Conservation (phyloP, 2,329 filamentous ascomycete species). For the Aureobasidium vineae region DNA sequence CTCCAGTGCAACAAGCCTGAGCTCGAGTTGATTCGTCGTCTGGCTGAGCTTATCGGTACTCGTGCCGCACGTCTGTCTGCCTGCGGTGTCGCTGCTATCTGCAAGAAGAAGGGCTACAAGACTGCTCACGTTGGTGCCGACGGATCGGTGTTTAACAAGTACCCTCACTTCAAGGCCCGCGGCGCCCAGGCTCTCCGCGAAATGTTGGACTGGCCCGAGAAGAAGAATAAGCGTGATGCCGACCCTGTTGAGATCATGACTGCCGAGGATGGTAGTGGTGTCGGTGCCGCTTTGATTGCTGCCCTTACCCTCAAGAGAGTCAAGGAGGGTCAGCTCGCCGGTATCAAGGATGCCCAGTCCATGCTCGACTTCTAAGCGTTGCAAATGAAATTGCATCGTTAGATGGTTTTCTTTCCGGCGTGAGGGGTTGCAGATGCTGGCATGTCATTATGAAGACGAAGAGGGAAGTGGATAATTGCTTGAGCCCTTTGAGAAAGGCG, state of each 20-base stretch:
- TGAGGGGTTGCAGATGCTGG: background rate
- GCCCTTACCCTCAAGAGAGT: constrained; percentile 64
- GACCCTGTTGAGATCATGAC: constrained; percentile 82
- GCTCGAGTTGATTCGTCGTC: constrained; percentile 81
- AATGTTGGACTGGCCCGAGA: constrained; percentile 89
- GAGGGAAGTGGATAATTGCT: background rate
- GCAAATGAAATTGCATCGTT: background rate
- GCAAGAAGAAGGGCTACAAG: constrained; percentile 89
- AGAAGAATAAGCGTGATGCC: constrained; percentile 64
- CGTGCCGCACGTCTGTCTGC: constrained; percentile 89
- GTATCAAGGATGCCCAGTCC: constrained; percentile 54
- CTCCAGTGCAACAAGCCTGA: constrained; percentile 72
- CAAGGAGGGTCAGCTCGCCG: constrained; percentile 58
- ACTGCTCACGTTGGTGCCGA: constrained; percentile 94
- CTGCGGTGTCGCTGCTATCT: constrained; percentile 93
- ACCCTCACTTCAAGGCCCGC: constrained; percentile 93
- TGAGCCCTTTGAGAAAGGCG: background rate
- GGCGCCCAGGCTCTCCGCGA: constrained; percentile 87
- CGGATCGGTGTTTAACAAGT: constrained; percentile 98
- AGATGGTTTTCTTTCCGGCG: background rate
- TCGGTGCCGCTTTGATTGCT: constrained; percentile 94
- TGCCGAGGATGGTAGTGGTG: constrained; percentile 93
- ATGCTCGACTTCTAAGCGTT: constrained; percentile 38
- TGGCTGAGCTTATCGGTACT: constrained; percentile 92
- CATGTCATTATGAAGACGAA: background rate